Conservation (phyloP, 2,329 filamentous ascomycete genomes). For the Colletotrichum falcatum region DNA sequence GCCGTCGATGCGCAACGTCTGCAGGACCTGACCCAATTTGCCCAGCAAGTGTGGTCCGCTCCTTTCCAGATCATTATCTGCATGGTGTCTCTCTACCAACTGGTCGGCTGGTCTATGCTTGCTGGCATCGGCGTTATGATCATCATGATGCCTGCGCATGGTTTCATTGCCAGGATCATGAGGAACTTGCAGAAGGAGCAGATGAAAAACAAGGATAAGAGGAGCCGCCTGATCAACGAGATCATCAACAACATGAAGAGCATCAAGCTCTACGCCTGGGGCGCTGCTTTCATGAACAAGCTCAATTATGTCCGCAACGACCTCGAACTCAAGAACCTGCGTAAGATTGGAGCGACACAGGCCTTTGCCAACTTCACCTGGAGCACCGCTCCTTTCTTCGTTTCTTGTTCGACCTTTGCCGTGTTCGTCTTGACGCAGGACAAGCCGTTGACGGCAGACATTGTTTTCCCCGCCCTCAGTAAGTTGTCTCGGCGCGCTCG, state of each 20-base stretch:
- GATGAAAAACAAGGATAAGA: slow-evolving; percentile 99
- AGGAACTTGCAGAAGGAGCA: slow-evolving; percentile 94
- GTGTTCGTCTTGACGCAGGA: slow-evolving; percentile 91
- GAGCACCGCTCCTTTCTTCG: slow-evolving; percentile 96
- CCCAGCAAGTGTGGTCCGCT: slow-evolving; percentile 95
- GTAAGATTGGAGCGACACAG: slow-evolving; percentile 95
- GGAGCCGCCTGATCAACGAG: slow-evolving; percentile 94
- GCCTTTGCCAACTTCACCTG: slow-evolving; percentile 97
- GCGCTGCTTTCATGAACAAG: slow-evolving; percentile 96
- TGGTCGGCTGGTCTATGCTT: slow-evolving; percentile 96
- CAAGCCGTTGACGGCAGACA: slow-evolving; percentile 87
- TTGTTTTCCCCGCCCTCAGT: slow-evolving; percentile 88
- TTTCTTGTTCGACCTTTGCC: slow-evolving; percentile 95
- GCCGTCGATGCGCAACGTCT: slow-evolving; percentile 96
- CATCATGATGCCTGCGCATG: slow-evolving; percentile 96
- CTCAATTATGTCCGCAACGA: slow-evolving; percentile 97
- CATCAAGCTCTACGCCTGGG: slow-evolving; percentile 99
- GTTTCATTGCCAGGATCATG: slow-evolving; percentile 91
- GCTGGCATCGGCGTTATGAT: slow-evolving; percentile 96
- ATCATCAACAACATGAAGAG: slow-evolving; percentile 99
- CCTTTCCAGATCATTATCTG: slow-evolving; percentile 97
- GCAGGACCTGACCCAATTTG: slow-evolving; percentile 94
- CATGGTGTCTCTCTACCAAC: slow-evolving; percentile 93
- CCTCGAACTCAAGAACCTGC: slow-evolving; percentile 91
- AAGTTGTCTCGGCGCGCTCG: slow-evolving; percentile 12